Conservation (phyloP, 305 asterid genomes). For the Striga hermonthica region DNA sequence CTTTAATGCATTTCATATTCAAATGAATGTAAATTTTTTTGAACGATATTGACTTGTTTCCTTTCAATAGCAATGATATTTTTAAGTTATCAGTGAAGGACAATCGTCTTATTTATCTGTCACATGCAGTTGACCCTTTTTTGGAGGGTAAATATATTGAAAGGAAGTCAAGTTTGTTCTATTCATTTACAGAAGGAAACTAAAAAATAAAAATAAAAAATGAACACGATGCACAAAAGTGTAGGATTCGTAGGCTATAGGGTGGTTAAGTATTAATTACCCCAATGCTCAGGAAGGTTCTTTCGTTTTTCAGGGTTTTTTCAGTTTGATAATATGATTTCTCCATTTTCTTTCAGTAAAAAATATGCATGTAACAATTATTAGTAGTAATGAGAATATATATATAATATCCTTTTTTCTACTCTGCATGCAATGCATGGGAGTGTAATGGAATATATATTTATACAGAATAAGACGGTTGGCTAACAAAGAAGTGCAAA, state of each 20-base stretch:
- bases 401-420: not conserved
- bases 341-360: not conserved
- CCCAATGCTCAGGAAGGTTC: not conserved
- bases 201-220: not conserved
- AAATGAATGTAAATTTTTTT: too few relatives aligned
- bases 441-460: not conserved
- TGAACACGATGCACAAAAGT: not conserved
- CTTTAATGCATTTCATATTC: too few relatives aligned
- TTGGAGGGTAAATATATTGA: not conserved
- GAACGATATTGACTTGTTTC: too few relatives aligned
- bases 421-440: not conserved
- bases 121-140: slow-evolving; percentile 1
- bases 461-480: too few relatives aligned
- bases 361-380: not conserved
- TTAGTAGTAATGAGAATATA: not conserved
- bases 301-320: not conserved
- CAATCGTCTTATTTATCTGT: not conserved
- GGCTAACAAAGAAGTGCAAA: not conserved
- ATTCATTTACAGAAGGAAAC: not conserved
- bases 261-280: slow-evolving; percentile 13
- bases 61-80: not conserved
- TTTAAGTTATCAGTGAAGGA: not conserved
- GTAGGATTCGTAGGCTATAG: slow-evolving; percentile 27
- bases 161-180: not conserved
- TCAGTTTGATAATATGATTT: too few relatives aligned